Base-by-base conservation (phyloP, 2,329 filamentous ascomycete species). In the Didymella segeticola region DNA sequence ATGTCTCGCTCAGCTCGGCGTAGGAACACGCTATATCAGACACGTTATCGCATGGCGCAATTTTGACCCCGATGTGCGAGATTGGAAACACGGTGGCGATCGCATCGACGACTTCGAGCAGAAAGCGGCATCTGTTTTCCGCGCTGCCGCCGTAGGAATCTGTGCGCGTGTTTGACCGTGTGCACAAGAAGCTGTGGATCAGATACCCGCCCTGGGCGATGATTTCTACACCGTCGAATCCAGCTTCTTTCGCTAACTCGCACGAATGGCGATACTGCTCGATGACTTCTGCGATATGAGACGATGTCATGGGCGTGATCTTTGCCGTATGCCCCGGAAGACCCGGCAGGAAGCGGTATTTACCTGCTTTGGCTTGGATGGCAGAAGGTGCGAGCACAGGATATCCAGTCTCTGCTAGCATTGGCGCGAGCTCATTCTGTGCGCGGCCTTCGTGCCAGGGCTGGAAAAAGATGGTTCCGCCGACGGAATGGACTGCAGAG, bases 121-220 rank as follows among this genome's bases (percentile, higher is more conserved):
- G 47, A 56, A 75, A 74, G 14, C 63, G 58, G 53, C 64, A 68
- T 11, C 72, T 62, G 37, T 70, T 70, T 36, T 69, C 63, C 4
- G 63, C 58, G 12, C 60, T 62, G 47, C 71, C 69, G 29, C 72
- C 72, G 53, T 75, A 75, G 14, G 38, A 43, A 42, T 73, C 71
- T 1, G 60, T 66, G 39, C 72, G 66, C 17, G 25, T 43, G 45
- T 75, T 75, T 56, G 56, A 57, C 2, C 45, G 53, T 11, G 43
- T 56, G 37, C 46, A 42, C 3, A 58, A 36, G 37, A 61, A 61
- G 39, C 49, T 61, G 25, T 61, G 58, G n/a, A 58, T 37, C 0
- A 61, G 56, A 41, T 49, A 61, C 2, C 48, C 58, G n/a, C 58
- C 58, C 36, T 61, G 58, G 1, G 58, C 58, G 15, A 61, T 49